Evolutionary conservation across 1,284 basidiomycete species (phyloP).

Genomic region (Tilletia indica): DNA sequence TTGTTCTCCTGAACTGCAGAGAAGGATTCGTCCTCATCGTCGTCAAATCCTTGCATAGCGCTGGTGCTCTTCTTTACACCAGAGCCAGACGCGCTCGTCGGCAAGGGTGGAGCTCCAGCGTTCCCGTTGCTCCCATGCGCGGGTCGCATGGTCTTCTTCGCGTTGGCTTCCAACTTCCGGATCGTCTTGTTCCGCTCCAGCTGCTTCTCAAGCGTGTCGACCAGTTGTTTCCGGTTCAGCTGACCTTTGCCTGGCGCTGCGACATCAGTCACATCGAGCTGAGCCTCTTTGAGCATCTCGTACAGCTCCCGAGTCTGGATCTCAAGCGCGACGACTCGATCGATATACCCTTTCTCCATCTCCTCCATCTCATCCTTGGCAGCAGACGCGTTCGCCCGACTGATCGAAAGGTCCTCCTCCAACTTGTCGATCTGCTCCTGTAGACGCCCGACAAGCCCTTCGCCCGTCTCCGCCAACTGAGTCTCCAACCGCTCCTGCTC

Average conservation of each 20-base stretch:
- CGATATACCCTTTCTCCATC: constrained; percentile 79
- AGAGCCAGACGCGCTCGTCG: too few species aligned
- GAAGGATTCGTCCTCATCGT: neutral
- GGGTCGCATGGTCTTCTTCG: constrained; percentile 31
- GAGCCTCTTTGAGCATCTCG: constrained; percentile 75
- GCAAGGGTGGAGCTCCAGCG: neutral
- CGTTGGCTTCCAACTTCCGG: constrained; percentile 55
- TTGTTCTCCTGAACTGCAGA: constrained; percentile 11
- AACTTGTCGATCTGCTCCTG: constrained; percentile 71
- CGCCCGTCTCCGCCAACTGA: constrained; percentile 75
- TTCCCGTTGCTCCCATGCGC: neutral
- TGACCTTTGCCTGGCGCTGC: constrained; percentile 39
- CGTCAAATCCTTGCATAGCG: neutral
- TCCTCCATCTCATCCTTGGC: constrained; percentile 67
- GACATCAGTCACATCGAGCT: constrained; percentile 64
- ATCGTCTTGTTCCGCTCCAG: constrained; percentile 55
- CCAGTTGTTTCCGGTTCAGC: constrained; percentile 60
- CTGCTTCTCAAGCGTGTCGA: constrained; percentile 59
- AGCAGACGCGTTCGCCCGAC: constrained; percentile 68
- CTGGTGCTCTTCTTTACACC: neutral
- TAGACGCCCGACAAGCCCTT: constrained; percentile 78
- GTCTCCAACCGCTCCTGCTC: constrained; percentile 66
- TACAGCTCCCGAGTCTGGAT: constrained; percentile 90
- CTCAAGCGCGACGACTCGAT: constrained; percentile 82
- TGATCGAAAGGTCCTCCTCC: constrained; percentile 76